Evolutionary conservation across 2,329 filamentous ascomycete species (phyloP).

Genomic region (Teratosphaeria zuluensis): DNA sequence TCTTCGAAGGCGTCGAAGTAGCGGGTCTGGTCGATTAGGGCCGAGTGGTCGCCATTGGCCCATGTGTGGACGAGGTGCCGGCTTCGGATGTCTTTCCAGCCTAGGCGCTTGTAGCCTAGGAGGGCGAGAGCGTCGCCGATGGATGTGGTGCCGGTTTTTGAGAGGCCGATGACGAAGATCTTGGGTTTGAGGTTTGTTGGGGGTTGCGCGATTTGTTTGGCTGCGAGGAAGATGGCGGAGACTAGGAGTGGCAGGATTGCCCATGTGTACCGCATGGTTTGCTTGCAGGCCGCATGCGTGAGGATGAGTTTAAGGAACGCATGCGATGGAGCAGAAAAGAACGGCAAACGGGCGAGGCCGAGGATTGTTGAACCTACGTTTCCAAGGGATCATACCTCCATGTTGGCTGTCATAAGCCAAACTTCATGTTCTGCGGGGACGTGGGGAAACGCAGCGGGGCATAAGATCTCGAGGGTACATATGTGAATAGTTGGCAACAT

Average conservation of each 20-base stretch:
- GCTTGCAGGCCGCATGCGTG: neutral
- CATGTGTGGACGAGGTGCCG: slow-evolving; percentile 22
- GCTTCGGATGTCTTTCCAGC: slow-evolving; percentile 24
- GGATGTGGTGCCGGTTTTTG: slow-evolving; percentile 22
- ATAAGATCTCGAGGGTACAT: neutral
- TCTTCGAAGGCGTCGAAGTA: slow-evolving; percentile 25
- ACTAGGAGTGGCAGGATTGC: slow-evolving; percentile 5
- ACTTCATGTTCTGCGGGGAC: neutral
- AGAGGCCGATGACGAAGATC: slow-evolving; percentile 23
- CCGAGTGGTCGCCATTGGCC: slow-evolving; percentile 13
- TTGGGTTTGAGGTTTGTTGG: slow-evolving; percentile 17
- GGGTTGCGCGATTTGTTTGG: slow-evolving; percentile 14
- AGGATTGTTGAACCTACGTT: neutral
- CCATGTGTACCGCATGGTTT: slow-evolving; percentile 3
- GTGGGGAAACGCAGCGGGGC: neutral
- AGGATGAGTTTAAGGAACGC: neutral
- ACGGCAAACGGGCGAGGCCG: neutral
- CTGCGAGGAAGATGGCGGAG: slow-evolving; percentile 7
- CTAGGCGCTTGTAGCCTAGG: slow-evolving; percentile 21
- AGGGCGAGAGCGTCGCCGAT: slow-evolving; percentile 23
- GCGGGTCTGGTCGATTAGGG: slow-evolving; percentile 14
- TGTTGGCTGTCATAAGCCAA: neutral
- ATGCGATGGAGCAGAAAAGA: neutral
- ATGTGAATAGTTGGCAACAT: neutral
- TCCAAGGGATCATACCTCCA: neutral